Evolutionary conservation across 148 eudicot species (phyloP).

Genomic region (Salicornia ramosissima): DNA sequence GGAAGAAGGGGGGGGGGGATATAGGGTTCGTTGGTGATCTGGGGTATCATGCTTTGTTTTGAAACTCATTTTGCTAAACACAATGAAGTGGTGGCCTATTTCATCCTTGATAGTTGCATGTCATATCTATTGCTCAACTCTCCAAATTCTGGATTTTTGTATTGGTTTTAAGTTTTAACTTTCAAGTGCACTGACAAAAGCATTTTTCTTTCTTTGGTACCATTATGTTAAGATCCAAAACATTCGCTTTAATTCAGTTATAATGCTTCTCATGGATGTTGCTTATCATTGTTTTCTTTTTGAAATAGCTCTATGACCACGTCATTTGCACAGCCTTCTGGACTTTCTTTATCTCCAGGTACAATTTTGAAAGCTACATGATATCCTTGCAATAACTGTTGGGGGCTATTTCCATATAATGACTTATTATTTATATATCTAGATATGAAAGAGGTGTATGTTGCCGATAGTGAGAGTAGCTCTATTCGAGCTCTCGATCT

Average conservation of each 20-base stretch:
- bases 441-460: conserved; percentile 75
- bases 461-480: conserved; percentile 99
- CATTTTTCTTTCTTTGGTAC: background rate
- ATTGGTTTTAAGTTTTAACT: no score
- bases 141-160: no score
- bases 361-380: conserved; percentile 15
- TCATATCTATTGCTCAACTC: background rate
- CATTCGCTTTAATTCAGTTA: background rate
- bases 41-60: no score
- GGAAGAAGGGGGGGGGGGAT: no score
- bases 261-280: conserved; percentile 17
- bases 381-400: background rate
- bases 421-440: background rate
- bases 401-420: background rate
- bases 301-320: conserved; percentile 63
- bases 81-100: background rate
- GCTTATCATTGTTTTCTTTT: conserved; percentile 11
- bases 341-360: conserved; percentile 89
- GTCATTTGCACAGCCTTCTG: conserved; percentile 98
- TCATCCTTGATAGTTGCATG: background rate
- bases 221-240: background rate
- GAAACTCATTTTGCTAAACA: no score
- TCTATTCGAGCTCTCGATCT: conserved; percentile 87
- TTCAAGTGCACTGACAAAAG: background rate
- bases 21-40: no score